These are phyloP conservation scores for Stachybotrys chlorohalonatus DNA, from an alignment of 2,329 filamentous ascomycete species.

Conservation along the genomic window DNA sequence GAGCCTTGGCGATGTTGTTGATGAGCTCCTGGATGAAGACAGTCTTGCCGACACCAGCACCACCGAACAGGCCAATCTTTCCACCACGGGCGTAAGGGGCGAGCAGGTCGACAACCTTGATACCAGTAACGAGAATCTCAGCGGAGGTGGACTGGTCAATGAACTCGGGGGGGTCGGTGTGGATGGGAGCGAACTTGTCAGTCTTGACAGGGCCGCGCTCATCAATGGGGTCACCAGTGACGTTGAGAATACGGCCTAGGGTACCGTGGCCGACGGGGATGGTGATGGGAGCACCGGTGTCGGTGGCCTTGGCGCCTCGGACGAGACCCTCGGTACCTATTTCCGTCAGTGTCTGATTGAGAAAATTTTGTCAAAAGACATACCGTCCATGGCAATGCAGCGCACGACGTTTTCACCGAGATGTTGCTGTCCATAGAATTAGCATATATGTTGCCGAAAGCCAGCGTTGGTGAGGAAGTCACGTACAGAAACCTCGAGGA, in stretches of 20 bases:
- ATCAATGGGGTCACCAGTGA: slow-evolving; percentile 99
- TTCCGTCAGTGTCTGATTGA: slow-evolving; percentile 6
- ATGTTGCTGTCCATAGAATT: slow-evolving; percentile 70
- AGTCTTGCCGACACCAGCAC: slow-evolving; percentile 99
- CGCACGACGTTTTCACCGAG: slow-evolving; percentile 98
- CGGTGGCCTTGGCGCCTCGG: slow-evolving; percentile 74
- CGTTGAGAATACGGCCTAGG: slow-evolving; percentile 99
- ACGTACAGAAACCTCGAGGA: slow-evolving; percentile 91
- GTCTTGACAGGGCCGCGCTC: slow-evolving; percentile 98
- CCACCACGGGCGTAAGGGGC: slow-evolving; percentile 99
- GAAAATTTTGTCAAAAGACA: slow-evolving; percentile 24
- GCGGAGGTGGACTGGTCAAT: slow-evolving; percentile 91
- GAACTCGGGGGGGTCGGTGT: slow-evolving; percentile 89
- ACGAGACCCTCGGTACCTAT: slow-evolving; percentile 98
- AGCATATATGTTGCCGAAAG: slow-evolving; percentile 14
- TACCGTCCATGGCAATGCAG: slow-evolving; percentile 99
- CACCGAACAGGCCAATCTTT: slow-evolving; percentile 99
- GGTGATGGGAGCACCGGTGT: slow-evolving; percentile 92
- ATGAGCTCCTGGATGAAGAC: slow-evolving; percentile 99
- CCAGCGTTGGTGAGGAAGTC: slow-evolving; percentile 2
- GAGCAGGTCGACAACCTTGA: slow-evolving; percentile 99
- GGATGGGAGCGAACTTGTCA: slow-evolving; percentile 79
- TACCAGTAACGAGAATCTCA: slow-evolving; percentile 96
- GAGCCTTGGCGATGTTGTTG: slow-evolving; percentile 99
- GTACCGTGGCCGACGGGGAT: slow-evolving; percentile 91